Percentiles rank a stretch among this genome's conserved stretches.
phyloP scores from a whole-genome alignment of 179 eudicot genomes.

The Silene noctiflora region DNA sequence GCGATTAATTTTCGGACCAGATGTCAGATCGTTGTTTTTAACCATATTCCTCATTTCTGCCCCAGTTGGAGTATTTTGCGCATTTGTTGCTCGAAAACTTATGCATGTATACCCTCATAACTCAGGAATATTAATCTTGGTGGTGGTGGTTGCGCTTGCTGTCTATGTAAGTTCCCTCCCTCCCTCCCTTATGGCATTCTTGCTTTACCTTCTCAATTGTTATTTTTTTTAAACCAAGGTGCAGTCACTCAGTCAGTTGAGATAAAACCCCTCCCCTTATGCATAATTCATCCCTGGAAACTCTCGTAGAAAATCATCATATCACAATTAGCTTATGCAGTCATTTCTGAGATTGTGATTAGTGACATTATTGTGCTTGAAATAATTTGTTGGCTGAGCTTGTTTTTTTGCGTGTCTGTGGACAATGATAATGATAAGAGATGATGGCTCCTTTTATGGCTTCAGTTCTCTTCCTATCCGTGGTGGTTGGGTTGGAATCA shows the following conservation, averaged over 20 bases:
- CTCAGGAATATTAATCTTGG: conserved; percentile 65
- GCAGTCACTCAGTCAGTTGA: neutral
- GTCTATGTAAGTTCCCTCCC: conserved; percentile 47
- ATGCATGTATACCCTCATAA: conserved; percentile 57
- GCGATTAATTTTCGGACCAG: conserved; percentile 76
- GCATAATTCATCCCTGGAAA: neutral
- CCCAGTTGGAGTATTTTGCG: conserved; percentile 67
- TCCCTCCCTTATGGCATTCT: conserved; percentile 3
- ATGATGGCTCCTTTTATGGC: neutral
- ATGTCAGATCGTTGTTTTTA: conserved; percentile 67
- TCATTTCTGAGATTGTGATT: neutral
- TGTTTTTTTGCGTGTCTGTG: neutral
- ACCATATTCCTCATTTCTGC: conserved; percentile 77
- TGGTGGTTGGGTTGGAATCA: neutral
- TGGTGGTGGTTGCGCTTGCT: conserved; percentile 55
- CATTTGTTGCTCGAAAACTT: conserved; percentile 72
- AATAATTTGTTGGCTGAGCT: neutral
- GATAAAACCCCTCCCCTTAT: neutral
- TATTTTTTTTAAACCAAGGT: neutral
- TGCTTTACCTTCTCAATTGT: neutral
- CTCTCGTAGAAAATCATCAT: neutral
- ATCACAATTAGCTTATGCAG: neutral
- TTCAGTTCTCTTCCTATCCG: neutral
- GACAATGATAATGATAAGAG: neutral
- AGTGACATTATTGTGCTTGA: neutral